Conservation (phyloP, 1,284 basidiomycete species). For the Austroboletus niveus region DNA sequence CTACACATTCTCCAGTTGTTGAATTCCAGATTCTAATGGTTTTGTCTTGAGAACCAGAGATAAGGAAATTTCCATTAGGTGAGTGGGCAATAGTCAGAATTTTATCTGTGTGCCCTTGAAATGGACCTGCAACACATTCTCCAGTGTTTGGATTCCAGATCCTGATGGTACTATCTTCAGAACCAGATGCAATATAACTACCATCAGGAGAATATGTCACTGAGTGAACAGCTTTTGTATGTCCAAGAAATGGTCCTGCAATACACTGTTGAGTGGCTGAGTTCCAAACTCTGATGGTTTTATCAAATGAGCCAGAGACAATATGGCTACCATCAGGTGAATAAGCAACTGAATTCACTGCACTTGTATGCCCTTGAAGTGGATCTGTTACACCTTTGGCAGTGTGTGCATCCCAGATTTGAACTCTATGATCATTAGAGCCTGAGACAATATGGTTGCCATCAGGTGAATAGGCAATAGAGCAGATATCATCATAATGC, state of each 20-base stretch:
- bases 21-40: constrained; percentile 21
- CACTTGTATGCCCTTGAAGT: constrained; percentile 4
- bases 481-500: background rate
- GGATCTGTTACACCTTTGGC: background rate
- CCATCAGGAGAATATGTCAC: constrained; percentile 16
- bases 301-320: no score
- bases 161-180: constrained; percentile 12
- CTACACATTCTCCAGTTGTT: constrained; percentile 17
- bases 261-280: no score
- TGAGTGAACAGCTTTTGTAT: constrained; percentile 5
- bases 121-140: constrained; percentile 14
- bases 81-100: constrained; percentile 15
- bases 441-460: constrained; percentile 10
- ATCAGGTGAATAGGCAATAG: constrained; percentile 21
- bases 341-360: no score
- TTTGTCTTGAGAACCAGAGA: constrained; percentile 18
- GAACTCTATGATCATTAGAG: constrained; percentile 5
- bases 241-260: no score
- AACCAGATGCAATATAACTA: constrained; percentile 6
- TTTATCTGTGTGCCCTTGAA: constrained; percentile 10
- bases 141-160: constrained; percentile 14
- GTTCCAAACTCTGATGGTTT: no score
- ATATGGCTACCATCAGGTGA: no score
- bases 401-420: constrained; percentile 13
- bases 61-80: constrained; percentile 10